These are phyloP conservation scores for Aspergillus floridensis DNA, from an alignment of 2,329 filamentous ascomycete genomes.

Conservation along the genomic window DNA sequence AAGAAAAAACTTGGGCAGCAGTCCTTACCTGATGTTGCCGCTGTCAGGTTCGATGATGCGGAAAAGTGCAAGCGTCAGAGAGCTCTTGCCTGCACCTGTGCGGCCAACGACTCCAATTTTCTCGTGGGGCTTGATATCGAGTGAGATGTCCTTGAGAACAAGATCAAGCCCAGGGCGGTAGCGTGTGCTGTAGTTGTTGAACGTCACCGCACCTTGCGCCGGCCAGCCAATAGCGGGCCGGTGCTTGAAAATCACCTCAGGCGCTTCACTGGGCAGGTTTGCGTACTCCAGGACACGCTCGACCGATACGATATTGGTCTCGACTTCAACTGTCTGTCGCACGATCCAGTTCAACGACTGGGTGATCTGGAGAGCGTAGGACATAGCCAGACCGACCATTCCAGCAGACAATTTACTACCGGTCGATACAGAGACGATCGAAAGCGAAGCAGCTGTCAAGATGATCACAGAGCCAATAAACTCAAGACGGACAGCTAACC, in stretches of 20 bases:
- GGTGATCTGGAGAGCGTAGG: constrained; percentile 94
- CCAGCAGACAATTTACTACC: constrained; percentile 66
- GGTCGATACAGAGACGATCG: constrained; percentile 74
- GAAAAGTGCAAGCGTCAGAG: constrained; percentile 87
- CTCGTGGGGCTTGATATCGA: constrained; percentile 92
- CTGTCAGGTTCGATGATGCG: constrained; percentile 85
- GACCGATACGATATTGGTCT: constrained; percentile 99
- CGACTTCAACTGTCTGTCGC: constrained; percentile 96
- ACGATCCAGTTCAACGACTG: constrained; percentile 99
- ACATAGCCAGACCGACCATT: constrained; percentile 89
- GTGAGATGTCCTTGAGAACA: constrained; percentile 86
- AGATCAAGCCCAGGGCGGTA: constrained; percentile 88
- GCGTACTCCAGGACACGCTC: constrained; percentile 97
- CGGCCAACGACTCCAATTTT: constrained; percentile 97
- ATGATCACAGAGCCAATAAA: constrained; percentile 96
- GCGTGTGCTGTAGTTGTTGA: constrained; percentile 90
- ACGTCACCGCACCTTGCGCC: constrained; percentile 79
- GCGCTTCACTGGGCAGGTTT: constrained; percentile 83
- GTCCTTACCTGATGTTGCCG: constrained; percentile 64
- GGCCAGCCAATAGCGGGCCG: constrained; percentile 90
- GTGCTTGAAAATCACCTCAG: constrained; percentile 85
- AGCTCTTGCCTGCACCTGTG: constrained; percentile 94
- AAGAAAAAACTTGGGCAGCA: constrained; percentile 3
- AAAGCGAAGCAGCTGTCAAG: constrained; percentile 75
- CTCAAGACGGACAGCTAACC: constrained; percentile 91